Evolutionary conservation across 176 grass and related monocot species (phyloP), one percentile per base, ranked within the genome.

Genomic region (Canna indica): DNA sequence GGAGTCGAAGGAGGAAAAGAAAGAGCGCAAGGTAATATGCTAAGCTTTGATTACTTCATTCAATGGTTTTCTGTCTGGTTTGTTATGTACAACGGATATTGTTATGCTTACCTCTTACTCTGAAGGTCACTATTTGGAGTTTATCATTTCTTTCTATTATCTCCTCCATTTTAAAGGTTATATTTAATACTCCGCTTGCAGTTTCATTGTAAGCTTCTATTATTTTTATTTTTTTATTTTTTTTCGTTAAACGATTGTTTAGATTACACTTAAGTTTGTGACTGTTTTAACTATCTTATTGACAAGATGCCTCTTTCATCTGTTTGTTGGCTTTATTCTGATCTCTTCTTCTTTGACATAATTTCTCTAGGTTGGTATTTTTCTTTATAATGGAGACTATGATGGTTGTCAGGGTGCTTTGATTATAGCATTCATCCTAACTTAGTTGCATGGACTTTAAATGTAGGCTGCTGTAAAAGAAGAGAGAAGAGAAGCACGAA

Each of bases 1-100:
- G 45, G 89, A 93, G 80, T 84, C 89, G 10, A 93, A 99, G 78
- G 89, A 87, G 30, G 86, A 99, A 83, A 99, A 99, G 84, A 93
- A 99, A 75, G 84, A 91, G 74, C 83, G 94, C 66, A 99, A 99
- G 94, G 94, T 99, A 83, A 38, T 36, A 39, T 24, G 50, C n/a
- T n/a, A n/a, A n/a, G n/a, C n/a, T n/a, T n/a, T n/a, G n/a, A n/a
- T 63, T 6, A 35, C 22, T 32, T 62, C 8, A 5, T 30, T 46
- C 24, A 28, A 45, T 27, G 2, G 39, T 41, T n/a, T 9, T 41
- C 42, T 64, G 30, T 33, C 10, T 18, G 17, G 35, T 64, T 64
- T 59, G 54, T 59, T 59, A 7, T 59, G 54, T 50, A 50, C n/a
- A 50, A 50, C 7, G 47, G 59, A 62, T 4, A 38, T n/a, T 35